Evolutionary conservation across 108 stramenopile genomes (phyloP).

Genomic region (Mediolabrus comicus): DNA sequence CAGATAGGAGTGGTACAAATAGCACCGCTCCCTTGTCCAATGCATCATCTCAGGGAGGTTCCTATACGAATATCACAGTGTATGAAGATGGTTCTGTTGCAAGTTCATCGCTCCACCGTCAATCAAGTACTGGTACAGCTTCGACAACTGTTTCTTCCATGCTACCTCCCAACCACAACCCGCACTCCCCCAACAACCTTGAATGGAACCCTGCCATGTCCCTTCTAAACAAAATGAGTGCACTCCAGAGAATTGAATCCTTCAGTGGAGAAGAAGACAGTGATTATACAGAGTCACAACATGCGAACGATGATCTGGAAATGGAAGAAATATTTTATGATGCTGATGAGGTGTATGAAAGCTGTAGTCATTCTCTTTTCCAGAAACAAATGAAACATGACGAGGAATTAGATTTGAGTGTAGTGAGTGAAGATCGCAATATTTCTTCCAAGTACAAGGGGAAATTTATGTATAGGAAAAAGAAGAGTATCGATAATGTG

Average conservation of each 20-base stretch:
- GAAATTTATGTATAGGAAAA: neutral
- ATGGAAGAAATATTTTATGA: conserved; percentile 5
- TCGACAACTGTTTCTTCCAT: neutral
- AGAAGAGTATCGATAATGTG: neutral
- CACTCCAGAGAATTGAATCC: conserved; percentile 18
- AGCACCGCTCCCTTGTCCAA: neutral
- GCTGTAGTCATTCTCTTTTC: conserved; percentile 7
- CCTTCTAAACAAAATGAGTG: neutral
- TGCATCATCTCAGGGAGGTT: neutral
- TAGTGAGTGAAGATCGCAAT: neutral
- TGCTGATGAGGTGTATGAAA: conserved; percentile 6
- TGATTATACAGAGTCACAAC: neutral
- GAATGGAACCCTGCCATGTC: conserved; percentile 14
- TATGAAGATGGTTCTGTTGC: neutral
- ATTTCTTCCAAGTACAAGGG: neutral
- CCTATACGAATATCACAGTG: neutral
- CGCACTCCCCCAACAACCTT: neutral
- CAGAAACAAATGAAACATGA: neutral
- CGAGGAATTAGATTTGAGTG: neutral
- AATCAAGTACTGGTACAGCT: neutral
- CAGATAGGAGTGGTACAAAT: neutral
- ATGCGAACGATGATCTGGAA: neutral
- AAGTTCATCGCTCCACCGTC: neutral
- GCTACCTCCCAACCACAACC: neutral
- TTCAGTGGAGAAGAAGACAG: conserved; percentile 14